A percentile compares a stretch with the other conserved stretches of the same genome.
phyloP scores from a whole-genome alignment of 352 stramenopile species.

The Phytophthora pisi region DNA sequence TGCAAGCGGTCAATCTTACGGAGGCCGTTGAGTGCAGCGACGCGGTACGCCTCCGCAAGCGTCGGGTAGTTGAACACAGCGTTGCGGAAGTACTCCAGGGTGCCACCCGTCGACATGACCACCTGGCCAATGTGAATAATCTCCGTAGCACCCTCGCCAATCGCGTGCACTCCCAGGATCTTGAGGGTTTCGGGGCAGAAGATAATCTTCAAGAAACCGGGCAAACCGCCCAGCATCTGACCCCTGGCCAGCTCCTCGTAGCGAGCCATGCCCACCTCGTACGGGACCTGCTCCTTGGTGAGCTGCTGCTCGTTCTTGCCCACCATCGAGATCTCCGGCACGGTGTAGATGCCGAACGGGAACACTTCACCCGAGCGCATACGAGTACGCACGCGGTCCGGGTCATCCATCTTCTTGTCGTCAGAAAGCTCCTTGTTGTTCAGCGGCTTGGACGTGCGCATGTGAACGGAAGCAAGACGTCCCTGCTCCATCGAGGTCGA shows the following conservation, averaged over 20 bases:
- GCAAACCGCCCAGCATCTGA: slow-evolving; percentile 83
- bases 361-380: slow-evolving; percentile 89
- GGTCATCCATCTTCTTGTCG: slow-evolving; percentile 63
- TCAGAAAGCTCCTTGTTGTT: slow-evolving; percentile 57
- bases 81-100: slow-evolving; percentile 90
- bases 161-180: slow-evolving; percentile 82
- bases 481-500: slow-evolving; percentile 93
- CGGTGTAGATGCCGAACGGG: slow-evolving; percentile 89
- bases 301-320: slow-evolving; percentile 90
- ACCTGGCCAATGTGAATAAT: slow-evolving; percentile 92
- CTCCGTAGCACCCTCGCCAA: slow-evolving; percentile 87
- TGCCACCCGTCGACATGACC: slow-evolving; percentile 84
- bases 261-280: slow-evolving; percentile 79
- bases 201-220: slow-evolving; percentile 87
- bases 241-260: slow-evolving; percentile 88
- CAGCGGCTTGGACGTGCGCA: slow-evolving; percentile 73
- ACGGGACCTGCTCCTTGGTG: slow-evolving; percentile 73
- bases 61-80: slow-evolving; percentile 94
- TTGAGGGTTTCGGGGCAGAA: slow-evolving; percentile 81
- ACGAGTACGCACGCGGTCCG: slow-evolving; percentile 70
- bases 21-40: slow-evolving; percentile 79
- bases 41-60: slow-evolving; percentile 86
- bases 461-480: slow-evolving; percentile 85
- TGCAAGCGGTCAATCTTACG: slow-evolving; percentile 68
- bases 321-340: slow-evolving; percentile 90